phyloP scores from a whole-genome alignment of 1,284 basidiomycete genomes.

The Wolfiporia cocos region DNA sequence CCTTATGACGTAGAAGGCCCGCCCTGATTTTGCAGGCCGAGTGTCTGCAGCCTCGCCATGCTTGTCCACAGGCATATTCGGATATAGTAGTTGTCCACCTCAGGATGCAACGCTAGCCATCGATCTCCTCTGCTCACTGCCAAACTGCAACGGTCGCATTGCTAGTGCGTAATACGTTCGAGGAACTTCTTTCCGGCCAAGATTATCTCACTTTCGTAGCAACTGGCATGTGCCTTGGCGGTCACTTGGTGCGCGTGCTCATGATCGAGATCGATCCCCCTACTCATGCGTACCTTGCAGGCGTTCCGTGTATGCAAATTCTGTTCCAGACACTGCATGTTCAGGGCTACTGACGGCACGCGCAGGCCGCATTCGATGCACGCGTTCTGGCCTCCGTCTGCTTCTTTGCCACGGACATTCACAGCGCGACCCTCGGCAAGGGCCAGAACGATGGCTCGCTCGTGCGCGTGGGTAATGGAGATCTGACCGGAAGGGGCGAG shows the following conservation, averaged over 20 bases:
- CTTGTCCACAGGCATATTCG: slow-evolving; percentile 46
- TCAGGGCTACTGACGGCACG: neutral
- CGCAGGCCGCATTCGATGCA: slow-evolving; percentile 77
- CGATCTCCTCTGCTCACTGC: slow-evolving; percentile 65
- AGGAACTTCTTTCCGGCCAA: neutral
- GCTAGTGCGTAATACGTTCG: slow-evolving; percentile 48
- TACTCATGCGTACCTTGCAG: slow-evolving; percentile 22
- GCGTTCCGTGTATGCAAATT: slow-evolving; percentile 46
- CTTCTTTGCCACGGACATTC: slow-evolving; percentile 91
- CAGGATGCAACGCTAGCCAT: slow-evolving; percentile 76
- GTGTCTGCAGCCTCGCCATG: neutral
- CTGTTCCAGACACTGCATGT: neutral
- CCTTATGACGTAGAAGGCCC: slow-evolving; percentile 81
- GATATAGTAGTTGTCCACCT: slow-evolving; percentile 44
- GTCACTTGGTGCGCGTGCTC: slow-evolving; percentile 57
- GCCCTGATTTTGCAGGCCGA: slow-evolving; percentile 2
- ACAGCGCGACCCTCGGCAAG: slow-evolving; percentile 81
- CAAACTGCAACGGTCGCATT: slow-evolving; percentile 86
- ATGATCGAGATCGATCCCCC: neutral
- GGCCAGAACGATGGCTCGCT: slow-evolving; percentile 80
- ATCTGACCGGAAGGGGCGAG: slow-evolving; percentile 74
- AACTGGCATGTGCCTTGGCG: slow-evolving; percentile 84
- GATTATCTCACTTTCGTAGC: slow-evolving; percentile 39
- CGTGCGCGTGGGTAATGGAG: slow-evolving; percentile 63
- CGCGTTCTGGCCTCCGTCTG: slow-evolving; percentile 81